These are phyloP conservation scores for Symbiodinium natans DNA, from an alignment of 73 alveolate genomes.

Conservation along the genomic window DNA sequence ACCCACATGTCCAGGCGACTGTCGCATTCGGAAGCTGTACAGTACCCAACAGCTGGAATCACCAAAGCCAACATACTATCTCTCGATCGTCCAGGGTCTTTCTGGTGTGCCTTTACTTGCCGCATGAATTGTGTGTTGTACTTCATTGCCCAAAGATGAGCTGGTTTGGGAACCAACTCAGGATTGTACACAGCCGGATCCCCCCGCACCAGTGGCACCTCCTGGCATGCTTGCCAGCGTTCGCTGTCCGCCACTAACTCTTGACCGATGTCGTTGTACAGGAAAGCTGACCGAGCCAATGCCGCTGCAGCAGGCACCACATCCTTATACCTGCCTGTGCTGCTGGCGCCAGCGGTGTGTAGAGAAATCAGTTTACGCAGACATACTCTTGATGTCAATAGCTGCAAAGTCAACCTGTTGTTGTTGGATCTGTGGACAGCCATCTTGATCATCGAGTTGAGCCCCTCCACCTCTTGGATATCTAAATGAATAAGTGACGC, in stretches of 20 bases:
- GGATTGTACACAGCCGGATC: background rate
- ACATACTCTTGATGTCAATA: slow-evolving; percentile 8
- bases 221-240: background rate
- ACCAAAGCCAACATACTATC: background rate
- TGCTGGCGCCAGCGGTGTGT: background rate
- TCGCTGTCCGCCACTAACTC: background rate
- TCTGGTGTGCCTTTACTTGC: background rate
- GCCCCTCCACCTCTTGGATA: slow-evolving; percentile 8
- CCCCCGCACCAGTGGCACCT: background rate
- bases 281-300: background rate
- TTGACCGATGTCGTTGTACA: background rate
- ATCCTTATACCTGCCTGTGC: background rate
- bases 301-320: background rate
- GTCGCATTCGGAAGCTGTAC: too few relatives aligned
- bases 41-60: background rate
- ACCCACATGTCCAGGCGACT: background rate
- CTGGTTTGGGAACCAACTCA: background rate
- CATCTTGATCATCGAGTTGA: slow-evolving; percentile 21
- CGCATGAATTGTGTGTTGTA: background rate
- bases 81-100: background rate
- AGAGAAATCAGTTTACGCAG: background rate
- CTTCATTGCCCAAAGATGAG: background rate
- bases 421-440: background rate
- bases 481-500: background rate
- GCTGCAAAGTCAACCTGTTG: background rate